Base-by-base conservation (phyloP, 192 early-diverging fungal genomes). In the Funneliformis geosporum region DNA sequence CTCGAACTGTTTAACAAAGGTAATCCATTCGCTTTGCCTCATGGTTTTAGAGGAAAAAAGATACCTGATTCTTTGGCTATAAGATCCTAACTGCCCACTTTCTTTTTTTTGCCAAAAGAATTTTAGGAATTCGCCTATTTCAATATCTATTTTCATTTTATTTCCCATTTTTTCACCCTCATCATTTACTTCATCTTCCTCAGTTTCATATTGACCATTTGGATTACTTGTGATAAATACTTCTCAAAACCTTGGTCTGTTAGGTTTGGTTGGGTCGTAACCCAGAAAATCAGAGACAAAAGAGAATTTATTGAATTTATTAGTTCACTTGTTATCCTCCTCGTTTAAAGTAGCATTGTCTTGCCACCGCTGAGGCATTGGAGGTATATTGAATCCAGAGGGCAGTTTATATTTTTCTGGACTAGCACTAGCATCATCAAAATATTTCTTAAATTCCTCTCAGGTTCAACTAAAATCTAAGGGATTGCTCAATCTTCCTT, bases 381-480 rank as follows among this genome's bases (percentile, higher is more conserved):
- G n/a, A n/a, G n/a, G n/a, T n/a, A n/a, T n/a, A n/a, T n/a, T n/a
- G n/a, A n/a, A n/a, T n/a, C n/a, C n/a, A n/a, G n/a, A n/a, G n/a
- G n/a, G n/a, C n/a, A n/a, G n/a, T n/a, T n/a, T n/a, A n/a, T n/a
- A n/a, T n/a, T n/a, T n/a, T n/a, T n/a, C n/a, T n/a, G n/a, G n/a
- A n/a, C n/a, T n/a, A n/a, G n/a, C 44, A 72, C 70, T 42, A 10
- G 2, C 5, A 44, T 72, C 28, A 7, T 72, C 5, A 7, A 11
- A 3, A 47, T 72, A 50, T 46, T 44, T 46, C 40, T 47, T 50
- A 72, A 72, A 72, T 42, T 72, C 70, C 2, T 27, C n/a, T 27
- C 39, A 72, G n/a, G 42, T 72, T 44, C 70, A 72, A 72, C 70
- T 72, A 27, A 72, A 72, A 72, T 72, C 40, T 3, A 72, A n/a